Conservation (phyloP, 148 eudicot genomes). For the Heliosperma pusillum region DNA sequence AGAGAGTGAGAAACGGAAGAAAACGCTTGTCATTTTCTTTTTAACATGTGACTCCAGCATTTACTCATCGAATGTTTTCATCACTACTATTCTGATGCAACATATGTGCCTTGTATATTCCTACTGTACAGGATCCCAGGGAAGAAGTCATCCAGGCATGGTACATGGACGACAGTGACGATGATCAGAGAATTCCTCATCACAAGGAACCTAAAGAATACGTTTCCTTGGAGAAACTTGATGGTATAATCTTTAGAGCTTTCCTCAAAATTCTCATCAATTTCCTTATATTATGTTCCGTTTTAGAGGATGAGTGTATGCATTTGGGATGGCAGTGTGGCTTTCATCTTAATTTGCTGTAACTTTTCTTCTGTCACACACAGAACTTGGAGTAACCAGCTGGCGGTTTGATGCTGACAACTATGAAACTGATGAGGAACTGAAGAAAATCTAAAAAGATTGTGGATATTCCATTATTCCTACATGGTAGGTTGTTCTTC, state of each 20-base stretch:
- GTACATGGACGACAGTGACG: slow-evolving; percentile 93
- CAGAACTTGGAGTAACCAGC: slow-evolving; percentile 87
- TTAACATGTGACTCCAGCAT: background rate
- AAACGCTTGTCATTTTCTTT: background rate
- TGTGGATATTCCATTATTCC: slow-evolving; percentile 93
- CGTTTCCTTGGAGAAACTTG: slow-evolving; percentile 70
- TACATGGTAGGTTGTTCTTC: slow-evolving; percentile 47
- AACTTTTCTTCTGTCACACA: background rate
- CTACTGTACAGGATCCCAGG: slow-evolving; percentile 57
- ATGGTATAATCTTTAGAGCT: slow-evolving; percentile 32
- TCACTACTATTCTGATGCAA: too few species aligned
- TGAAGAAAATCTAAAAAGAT: slow-evolving; percentile 74
- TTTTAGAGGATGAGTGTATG: background rate
- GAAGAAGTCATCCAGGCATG: slow-evolving; percentile 92
- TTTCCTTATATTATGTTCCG: background rate
- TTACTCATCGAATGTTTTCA: too few species aligned
- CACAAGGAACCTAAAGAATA: slow-evolving; percentile 78
- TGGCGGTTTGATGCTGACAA: slow-evolving; percentile 92
- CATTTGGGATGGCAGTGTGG: slow-evolving; percentile 31
- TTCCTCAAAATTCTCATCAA: background rate
- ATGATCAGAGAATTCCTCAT: slow-evolving; percentile 90
- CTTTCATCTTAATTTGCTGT: background rate
- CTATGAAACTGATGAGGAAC: slow-evolving; percentile 81
- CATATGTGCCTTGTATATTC: slow-evolving; percentile 2
- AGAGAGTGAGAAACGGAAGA: background rate